Evolutionary conservation across 805 yeast species (phyloP).

Genomic region (Candida fluviatilis): DNA sequence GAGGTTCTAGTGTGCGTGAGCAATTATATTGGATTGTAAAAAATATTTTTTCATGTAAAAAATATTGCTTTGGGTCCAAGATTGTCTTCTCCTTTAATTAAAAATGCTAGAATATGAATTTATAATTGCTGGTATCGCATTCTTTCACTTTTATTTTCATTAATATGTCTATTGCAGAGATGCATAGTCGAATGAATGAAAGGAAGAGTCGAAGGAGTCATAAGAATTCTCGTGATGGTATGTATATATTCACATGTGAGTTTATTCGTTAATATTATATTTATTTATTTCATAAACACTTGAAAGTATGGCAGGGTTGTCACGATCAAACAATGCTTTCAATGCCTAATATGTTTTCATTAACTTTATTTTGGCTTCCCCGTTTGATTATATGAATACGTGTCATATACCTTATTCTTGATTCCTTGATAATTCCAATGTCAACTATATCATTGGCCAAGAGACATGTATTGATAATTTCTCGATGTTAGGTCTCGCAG

Average conservation of each 20-base stretch:
- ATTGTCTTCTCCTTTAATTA: neutral
- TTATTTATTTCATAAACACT: neutral
- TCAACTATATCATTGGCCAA: no score
- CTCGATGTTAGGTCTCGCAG: no score
- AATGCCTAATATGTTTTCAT: no score
- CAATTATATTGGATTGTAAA: neutral
- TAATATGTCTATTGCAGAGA: neutral
- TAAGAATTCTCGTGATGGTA: constrained; percentile 37
- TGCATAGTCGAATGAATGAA: constrained; percentile 9
- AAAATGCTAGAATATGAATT: neutral
- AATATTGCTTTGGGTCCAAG: neutral
- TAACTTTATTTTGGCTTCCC: no score
- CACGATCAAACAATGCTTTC: neutral
- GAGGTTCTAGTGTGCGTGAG: no score
- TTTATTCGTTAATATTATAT: no score
- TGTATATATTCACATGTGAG: constrained; percentile 6
- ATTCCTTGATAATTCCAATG: no score
- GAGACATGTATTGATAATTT: no score
- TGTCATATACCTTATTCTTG: no score
- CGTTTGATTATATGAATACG: no score
- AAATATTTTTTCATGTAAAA: neutral
- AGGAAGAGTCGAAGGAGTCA: constrained; percentile 32
- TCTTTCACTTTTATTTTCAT: neutral
- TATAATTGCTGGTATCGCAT: neutral
- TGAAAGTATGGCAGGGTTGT: neutral